Percentiles rank a stretch among this genome's conserved stretches.
Conservation (phyloP, 345 rosid species). For the Eucalyptus marginata region DNA sequence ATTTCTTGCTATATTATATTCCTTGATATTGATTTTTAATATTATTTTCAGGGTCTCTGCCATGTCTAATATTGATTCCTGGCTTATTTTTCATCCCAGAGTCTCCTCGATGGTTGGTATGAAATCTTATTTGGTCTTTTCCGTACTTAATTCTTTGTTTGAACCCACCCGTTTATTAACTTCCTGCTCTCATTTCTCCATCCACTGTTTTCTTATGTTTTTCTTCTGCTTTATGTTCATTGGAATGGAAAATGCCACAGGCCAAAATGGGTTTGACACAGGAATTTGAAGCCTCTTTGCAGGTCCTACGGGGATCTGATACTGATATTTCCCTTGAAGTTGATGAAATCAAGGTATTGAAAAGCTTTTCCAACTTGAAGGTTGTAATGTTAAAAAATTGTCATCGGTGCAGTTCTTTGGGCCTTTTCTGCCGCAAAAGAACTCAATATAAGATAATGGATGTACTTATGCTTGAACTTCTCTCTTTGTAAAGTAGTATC, state of each 20-base stretch:
- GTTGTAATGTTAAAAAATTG: background rate
- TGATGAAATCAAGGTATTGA: slow-evolving; percentile 82
- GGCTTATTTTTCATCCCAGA: slow-evolving; percentile 71
- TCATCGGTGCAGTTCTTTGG: background rate
- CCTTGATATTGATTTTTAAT: background rate
- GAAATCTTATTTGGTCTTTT: background rate
- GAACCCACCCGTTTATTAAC: background rate
- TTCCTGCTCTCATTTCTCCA: background rate
- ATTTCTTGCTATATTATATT: background rate
- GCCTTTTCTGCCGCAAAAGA: background rate
- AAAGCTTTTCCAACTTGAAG: background rate
- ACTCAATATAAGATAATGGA: background rate
- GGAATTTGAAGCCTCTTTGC: slow-evolving; percentile 88
- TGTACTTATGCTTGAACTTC: background rate
- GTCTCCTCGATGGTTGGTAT: slow-evolving; percentile 82
- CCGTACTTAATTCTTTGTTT: background rate
- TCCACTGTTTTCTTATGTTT: background rate
- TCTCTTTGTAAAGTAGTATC: background rate
- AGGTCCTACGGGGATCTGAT: slow-evolving; percentile 90
- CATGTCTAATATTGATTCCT: slow-evolving; percentile 57
- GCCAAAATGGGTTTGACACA: slow-evolving; percentile 94
- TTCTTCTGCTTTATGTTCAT: background rate
- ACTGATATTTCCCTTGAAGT: slow-evolving; percentile 79
- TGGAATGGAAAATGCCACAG: slow-evolving; percentile 9
- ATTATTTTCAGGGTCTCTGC: slow-evolving; percentile 46